These are phyloP conservation scores for Chytriomyces hyalinus DNA, from an alignment of 192 early-diverging fungal species.

Conservation along the genomic window DNA sequence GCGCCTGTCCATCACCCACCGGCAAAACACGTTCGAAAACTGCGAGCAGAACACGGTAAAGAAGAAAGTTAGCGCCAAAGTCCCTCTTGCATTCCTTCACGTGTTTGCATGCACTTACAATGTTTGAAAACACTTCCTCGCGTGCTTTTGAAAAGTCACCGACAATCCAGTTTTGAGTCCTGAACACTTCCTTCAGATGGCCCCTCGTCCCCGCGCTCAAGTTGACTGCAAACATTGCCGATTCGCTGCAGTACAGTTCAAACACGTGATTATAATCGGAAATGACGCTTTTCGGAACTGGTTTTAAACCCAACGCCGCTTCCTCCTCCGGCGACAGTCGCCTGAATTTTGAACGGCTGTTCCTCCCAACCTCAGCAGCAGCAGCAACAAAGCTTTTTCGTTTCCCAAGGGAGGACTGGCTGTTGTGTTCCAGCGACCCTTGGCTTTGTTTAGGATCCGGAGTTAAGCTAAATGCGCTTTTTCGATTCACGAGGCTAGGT, in stretches of 20 bases:
- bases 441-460: too few species aligned
- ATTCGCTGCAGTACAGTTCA: not conserved
- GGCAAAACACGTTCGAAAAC: slow-evolving; percentile 4
- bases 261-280: not conserved
- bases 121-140: not conserved
- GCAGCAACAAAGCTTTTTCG: not conserved
- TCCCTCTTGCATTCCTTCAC: too few species aligned
- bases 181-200: not conserved
- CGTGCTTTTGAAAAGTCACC: not conserved
- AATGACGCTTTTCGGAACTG: not conserved
- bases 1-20: not conserved
- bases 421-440: not conserved
- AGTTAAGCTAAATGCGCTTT: too few species aligned
- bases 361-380: not conserved
- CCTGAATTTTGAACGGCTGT: not conserved
- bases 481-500: too few species aligned
- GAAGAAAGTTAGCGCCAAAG: not conserved
- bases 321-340: not conserved
- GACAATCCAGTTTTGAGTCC: not conserved
- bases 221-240: not conserved
- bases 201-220: not conserved
- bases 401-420: not conserved
- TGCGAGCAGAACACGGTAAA: not conserved
- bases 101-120: not conserved
- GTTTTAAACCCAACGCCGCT: not conserved